These are phyloP conservation scores for Candida yuanshanica DNA, from an alignment of 805 yeast species.

Conservation along the genomic window DNA sequence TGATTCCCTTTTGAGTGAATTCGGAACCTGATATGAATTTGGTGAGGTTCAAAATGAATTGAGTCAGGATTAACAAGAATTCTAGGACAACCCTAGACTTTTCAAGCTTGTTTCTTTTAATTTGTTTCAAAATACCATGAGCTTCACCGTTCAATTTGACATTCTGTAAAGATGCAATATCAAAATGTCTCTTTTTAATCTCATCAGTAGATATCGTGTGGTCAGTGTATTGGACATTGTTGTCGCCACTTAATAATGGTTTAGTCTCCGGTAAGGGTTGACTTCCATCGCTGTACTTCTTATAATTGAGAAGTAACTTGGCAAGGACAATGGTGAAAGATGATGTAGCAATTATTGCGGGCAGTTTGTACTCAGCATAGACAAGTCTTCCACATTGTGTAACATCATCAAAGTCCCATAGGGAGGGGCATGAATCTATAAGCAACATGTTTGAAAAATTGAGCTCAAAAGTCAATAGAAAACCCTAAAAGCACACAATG, in stretches of 20 bases:
- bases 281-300: neutral
- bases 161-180: conserved; percentile 48
- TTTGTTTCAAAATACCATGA: conserved; percentile 45
- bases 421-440: neutral
- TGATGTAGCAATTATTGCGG: conserved; percentile 27
- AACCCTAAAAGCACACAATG: conserved; percentile 1
- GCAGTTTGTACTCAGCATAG: conserved; percentile 33
- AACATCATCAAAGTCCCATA: conserved; percentile 61
- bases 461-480: neutral
- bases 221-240: conserved; percentile 3
- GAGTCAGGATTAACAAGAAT: conserved; percentile 36
- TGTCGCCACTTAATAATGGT: conserved; percentile 10
- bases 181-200: conserved; percentile 46
- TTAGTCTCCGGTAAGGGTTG: neutral
- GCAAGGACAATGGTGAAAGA: conserved; percentile 14
- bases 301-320: conserved; percentile 9
- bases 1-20: conserved; percentile 16
- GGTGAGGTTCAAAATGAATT: conserved; percentile 32
- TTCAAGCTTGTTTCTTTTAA: conserved; percentile 47
- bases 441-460: neutral
- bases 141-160: conserved; percentile 56
- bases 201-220: neutral
- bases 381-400: conserved; percentile 43
- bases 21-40: conserved; percentile 18
- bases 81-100: conserved; percentile 48